These are phyloP conservation scores for Prunus campanulata DNA, from an alignment of 306 rosid species.

Conservation along the genomic window DNA sequence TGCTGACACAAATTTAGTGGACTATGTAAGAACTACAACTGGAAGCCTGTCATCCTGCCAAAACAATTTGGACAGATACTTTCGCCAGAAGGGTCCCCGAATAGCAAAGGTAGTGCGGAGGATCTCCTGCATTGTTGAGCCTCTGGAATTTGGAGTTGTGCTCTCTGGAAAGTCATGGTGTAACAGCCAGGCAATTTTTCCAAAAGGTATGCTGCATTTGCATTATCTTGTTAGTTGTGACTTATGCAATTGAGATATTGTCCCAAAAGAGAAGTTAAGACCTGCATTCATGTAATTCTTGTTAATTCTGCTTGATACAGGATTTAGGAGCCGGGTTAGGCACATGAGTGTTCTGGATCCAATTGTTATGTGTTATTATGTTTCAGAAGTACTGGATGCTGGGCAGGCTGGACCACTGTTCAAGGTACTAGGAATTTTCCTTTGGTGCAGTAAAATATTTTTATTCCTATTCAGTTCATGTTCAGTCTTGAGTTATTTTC, in stretches of 20 bases:
- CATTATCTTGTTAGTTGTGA: neutral
- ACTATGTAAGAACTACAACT: slow-evolving; percentile 41
- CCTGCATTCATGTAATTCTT: slow-evolving; percentile 19
- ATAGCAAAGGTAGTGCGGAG: slow-evolving; percentile 95
- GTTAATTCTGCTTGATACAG: slow-evolving; percentile 54
- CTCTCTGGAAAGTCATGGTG: slow-evolving; percentile 93
- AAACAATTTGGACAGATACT: slow-evolving; percentile 54
- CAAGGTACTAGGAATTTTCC: slow-evolving; percentile 59
- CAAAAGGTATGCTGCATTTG: slow-evolving; percentile 59
- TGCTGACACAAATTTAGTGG: slow-evolving; percentile 45
- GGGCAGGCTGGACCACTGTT: slow-evolving; percentile 78
- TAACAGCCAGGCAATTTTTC: slow-evolving; percentile 84
- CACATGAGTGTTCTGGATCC: slow-evolving; percentile 83
- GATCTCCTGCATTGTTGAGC: slow-evolving; percentile 92
- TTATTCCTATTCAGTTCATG: slow-evolving; percentile 3
- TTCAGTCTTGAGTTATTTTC: neutral
- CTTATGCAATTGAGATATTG: neutral
- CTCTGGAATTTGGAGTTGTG: slow-evolving; percentile 80
- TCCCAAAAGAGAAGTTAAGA: neutral
- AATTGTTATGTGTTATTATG: slow-evolving; percentile 61
- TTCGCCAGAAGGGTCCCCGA: slow-evolving; percentile 94
- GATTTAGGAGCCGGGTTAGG: slow-evolving; percentile 86
- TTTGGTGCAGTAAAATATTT: slow-evolving; percentile 6
- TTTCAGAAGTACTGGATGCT: slow-evolving; percentile 89
- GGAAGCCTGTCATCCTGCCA: slow-evolving; percentile 54